phyloP scores from a whole-genome alignment of 495 filamentous ascomycete species.

The Oidiodendron maius region DNA sequence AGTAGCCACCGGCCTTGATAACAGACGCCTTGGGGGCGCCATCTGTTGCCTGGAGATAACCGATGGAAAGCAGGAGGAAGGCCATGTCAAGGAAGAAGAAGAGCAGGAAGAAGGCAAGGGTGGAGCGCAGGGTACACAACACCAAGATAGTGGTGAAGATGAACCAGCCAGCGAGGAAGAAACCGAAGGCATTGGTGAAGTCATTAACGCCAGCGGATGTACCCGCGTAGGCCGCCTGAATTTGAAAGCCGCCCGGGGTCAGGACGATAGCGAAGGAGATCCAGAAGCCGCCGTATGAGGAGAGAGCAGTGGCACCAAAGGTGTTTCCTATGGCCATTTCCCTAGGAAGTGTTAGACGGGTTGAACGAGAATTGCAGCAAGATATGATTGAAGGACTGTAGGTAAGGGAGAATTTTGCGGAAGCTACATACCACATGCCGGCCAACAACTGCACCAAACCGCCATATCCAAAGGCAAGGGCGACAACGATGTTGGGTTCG shows the following conservation, averaged over 20 bases:
- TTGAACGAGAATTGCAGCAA: no score
- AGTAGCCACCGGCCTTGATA: conserved; percentile 77
- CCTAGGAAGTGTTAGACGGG: no score
- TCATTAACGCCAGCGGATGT: conserved; percentile 22
- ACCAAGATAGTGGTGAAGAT: conserved; percentile 92
- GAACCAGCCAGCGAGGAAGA: conserved; percentile 94
- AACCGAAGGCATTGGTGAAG: conserved; percentile 58
- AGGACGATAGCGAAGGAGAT: conserved; percentile 83
- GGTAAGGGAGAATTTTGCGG: no score
- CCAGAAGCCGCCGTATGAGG: conserved; percentile 98
- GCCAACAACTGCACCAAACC: conserved; percentile 88
- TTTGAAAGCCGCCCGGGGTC: conserved; percentile 70
- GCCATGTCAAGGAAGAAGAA: conserved; percentile 93
- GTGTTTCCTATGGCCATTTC: conserved; percentile 98
- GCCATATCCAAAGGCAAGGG: conserved; percentile 71
- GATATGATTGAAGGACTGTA: no score
- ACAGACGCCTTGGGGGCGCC: conserved; percentile 42
- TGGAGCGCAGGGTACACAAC: conserved; percentile 86
- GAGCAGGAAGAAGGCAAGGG: conserved; percentile 90
- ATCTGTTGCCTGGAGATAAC: conserved; percentile 51
- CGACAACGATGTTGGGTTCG: conserved; percentile 62
- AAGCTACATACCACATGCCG: conserved; percentile 56
- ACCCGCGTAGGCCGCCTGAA: conserved; percentile 39
- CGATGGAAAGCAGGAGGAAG: conserved; percentile 81
- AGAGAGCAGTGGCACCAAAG: conserved; percentile 94